phyloP scores from a whole-genome alignment of 2,329 filamentous ascomycete species.

The Periglandula ipomoeae region DNA sequence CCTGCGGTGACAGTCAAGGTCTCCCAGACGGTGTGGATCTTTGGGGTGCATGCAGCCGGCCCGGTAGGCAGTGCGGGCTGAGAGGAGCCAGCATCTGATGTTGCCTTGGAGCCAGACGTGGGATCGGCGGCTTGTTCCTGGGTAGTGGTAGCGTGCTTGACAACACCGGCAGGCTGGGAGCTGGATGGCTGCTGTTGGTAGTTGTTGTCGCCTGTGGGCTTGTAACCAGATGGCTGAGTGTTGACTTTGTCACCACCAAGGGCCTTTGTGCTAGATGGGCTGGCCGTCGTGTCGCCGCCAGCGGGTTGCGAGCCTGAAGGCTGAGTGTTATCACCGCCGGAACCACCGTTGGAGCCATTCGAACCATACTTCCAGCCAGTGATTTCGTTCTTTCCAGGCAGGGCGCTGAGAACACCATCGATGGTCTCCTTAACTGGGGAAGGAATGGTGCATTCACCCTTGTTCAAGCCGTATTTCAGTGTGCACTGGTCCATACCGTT shows the following conservation, averaged over 20 bases:
- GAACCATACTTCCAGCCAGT: conserved; percentile 39
- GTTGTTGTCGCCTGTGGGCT: not conserved
- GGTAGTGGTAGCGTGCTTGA: not conserved
- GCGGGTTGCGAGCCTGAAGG: not conserved
- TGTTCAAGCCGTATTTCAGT: conserved; percentile 36
- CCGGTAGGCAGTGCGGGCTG: conserved; percentile 9
- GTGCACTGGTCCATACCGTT: conserved; percentile 58
- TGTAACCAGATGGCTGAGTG: not conserved
- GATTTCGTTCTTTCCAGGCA: conserved; percentile 49
- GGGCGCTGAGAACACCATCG: conserved; percentile 31
- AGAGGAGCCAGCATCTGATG: conserved; percentile 13
- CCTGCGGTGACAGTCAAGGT: conserved; percentile 35
- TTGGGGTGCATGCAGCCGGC: conserved; percentile 18
- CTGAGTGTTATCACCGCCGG: conserved; percentile 8
- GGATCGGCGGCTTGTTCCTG: not conserved
- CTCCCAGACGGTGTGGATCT: conserved; percentile 31
- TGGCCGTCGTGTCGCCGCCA: conserved; percentile 1
- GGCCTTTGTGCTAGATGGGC: not conserved
- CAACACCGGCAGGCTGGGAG: not conserved
- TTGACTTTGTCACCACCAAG: not conserved
- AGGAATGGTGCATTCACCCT: conserved; percentile 40
- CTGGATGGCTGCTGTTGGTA: not conserved
- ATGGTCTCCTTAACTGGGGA: conserved; percentile 38
- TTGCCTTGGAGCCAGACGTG: not conserved
- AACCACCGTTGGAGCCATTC: not conserved